A percentile compares a stretch with the other conserved stretches of the same genome.
Conservation (phyloP, 2,329 filamentous ascomycete species). For the Aspergillus pseudoviridinutans region DNA sequence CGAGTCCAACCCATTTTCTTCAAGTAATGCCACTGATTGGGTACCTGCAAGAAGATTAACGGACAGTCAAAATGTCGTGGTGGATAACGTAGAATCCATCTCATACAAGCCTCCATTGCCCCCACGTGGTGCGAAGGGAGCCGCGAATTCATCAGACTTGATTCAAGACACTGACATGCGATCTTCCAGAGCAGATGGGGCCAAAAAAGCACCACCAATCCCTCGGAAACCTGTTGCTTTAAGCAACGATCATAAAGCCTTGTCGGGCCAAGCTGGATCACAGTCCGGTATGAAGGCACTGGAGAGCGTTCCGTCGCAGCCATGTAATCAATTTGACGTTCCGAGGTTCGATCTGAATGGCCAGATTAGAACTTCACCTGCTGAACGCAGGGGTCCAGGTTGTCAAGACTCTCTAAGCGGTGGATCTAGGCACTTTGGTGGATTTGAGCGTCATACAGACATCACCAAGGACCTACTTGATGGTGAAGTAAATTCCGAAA, state of each 20-base stretch:
- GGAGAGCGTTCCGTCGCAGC: neutral
- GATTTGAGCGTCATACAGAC: too few relatives aligned
- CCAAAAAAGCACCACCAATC: slow-evolving; percentile 50
- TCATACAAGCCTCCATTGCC: slow-evolving; percentile 21
- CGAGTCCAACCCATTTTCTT: slow-evolving; percentile 75
- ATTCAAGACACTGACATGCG: neutral
- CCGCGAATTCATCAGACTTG: neutral
- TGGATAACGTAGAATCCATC: slow-evolving; percentile 1
- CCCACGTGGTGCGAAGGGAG: slow-evolving; percentile 15
- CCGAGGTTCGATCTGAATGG: neutral
- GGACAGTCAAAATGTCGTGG: slow-evolving; percentile 9
- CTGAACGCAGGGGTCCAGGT: neutral
- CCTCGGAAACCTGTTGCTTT: slow-evolving; percentile 58
- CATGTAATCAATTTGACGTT: neutral
- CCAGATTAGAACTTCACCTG: neutral
- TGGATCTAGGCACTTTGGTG: neutral
- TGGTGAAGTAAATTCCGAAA: slow-evolving; percentile 15
- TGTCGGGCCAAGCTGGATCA: neutral
- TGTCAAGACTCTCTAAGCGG: neutral
- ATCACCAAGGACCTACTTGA: slow-evolving; percentile 21
- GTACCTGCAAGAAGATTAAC: slow-evolving; percentile 41
- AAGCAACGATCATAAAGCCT: slow-evolving; percentile 2
- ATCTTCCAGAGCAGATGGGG: neutral
- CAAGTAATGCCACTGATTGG: slow-evolving; percentile 78
- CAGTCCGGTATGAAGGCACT: neutral